Evolutionary conservation across 1,284 basidiomycete genomes (phyloP).

Genomic region (Apiotrichum porosum): DNA sequence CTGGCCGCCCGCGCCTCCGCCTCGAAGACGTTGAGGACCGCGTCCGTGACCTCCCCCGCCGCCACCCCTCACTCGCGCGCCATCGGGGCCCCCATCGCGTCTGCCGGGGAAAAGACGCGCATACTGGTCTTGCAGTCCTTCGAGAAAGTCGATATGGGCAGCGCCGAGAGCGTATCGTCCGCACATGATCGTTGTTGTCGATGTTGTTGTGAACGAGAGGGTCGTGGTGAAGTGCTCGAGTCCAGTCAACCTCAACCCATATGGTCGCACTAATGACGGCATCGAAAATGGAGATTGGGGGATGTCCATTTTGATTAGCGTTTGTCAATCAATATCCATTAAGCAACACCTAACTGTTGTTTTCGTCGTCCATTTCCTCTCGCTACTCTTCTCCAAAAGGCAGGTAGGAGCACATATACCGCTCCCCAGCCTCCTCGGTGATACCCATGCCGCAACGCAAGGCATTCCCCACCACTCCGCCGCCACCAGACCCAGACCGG

Average conservation of each 20-base stretch:
- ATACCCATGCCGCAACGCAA: background rate
- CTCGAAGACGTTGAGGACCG: constrained; percentile 6
- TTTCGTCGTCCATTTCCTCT: too few species aligned
- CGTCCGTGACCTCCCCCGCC: background rate
- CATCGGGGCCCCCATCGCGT: constrained; percentile 2
- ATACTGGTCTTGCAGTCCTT: constrained; percentile 15
- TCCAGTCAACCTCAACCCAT: background rate
- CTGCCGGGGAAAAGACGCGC: constrained; percentile 9
- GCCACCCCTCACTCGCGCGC: background rate
- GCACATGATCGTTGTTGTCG: constrained; percentile 27
- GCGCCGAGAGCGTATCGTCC: constrained; percentile 40
- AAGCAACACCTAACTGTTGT: too few species aligned
- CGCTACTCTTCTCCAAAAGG: too few species aligned
- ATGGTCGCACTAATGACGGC: too few species aligned
- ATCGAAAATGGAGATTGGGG: too few species aligned
- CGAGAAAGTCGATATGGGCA: constrained; percentile 18
- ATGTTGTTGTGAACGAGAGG: background rate
- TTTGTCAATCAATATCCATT: too few species aligned
- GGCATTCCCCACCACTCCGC: background rate
- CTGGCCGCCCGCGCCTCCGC: constrained; percentile 7
- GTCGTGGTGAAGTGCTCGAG: background rate
- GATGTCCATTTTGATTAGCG: too few species aligned
- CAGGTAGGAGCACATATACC: too few species aligned
- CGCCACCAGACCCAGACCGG: background rate
- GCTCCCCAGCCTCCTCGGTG: background rate